These are phyloP conservation scores for Penicillium simplicissimum DNA, from an alignment of 495 filamentous ascomycete species.

Conservation along the genomic window DNA sequence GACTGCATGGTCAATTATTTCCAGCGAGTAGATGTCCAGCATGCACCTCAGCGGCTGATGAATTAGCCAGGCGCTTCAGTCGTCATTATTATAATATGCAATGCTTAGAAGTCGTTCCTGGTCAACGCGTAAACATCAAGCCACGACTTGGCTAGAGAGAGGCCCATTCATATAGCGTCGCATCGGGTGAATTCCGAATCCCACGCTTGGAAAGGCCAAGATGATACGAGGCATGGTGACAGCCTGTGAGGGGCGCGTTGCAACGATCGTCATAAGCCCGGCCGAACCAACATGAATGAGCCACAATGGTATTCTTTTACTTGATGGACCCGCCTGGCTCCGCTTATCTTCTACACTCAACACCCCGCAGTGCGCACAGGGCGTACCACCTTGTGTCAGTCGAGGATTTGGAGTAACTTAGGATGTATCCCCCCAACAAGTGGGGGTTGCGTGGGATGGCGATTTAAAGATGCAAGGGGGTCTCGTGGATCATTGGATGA, in stretches of 20 bases:
- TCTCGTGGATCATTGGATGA: background rate
- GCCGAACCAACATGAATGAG: background rate
- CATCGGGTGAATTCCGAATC: background rate
- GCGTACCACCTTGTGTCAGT: background rate
- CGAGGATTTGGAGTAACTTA: background rate
- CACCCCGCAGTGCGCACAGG: background rate
- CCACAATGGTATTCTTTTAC: background rate
- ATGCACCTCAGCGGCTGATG: conserved; percentile 55
- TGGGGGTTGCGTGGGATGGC: conserved; percentile 10
- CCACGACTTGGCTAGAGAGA: background rate
- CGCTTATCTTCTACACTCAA: background rate
- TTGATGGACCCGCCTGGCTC: background rate
- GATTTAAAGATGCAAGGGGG: conserved; percentile 10
- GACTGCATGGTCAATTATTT: conserved; percentile 56
- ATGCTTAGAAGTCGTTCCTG: conserved; percentile 19
- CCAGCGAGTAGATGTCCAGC: conserved; percentile 54
- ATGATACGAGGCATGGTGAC: background rate
- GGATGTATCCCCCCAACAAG: conserved; percentile 7
- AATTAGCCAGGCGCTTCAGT: background rate
- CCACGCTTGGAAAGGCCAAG: background rate
- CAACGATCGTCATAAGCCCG: background rate
- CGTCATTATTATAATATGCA: background rate
- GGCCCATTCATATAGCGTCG: background rate
- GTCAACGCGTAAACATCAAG: background rate
- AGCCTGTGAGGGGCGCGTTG: background rate